A percentile compares a stretch with the other conserved stretches of the same genome.
phyloP scores from a whole-genome alignment of 371 early-diverging fungal species.

The Mucor velutinosus region DNA sequence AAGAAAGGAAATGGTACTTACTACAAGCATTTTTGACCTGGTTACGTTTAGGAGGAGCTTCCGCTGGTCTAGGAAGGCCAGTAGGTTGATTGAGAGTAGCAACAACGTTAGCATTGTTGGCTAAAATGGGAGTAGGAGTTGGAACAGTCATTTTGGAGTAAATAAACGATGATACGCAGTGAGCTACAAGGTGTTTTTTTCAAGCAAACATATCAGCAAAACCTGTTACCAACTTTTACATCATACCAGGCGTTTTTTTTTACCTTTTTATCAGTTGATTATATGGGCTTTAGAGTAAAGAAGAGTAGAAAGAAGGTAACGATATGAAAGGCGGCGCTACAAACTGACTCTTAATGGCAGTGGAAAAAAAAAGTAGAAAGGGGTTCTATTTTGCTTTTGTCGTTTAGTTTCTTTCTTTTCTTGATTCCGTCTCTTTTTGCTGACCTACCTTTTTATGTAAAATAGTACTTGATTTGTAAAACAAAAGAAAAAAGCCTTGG shows the following conservation, averaged over 20 bases:
- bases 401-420: constrained; percentile 8
- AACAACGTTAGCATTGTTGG: constrained; percentile 8
- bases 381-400: constrained; percentile 9
- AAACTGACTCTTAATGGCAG: constrained; percentile 22
- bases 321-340: constrained; percentile 25
- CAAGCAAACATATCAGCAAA: background rate
- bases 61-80: background rate
- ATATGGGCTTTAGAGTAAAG: background rate
- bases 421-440: background rate
- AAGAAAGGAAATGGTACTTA: constrained; percentile 30
- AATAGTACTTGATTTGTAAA: background rate
- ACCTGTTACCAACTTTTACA: background rate
- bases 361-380: constrained; percentile 1
- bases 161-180: background rate
- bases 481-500: background rate
- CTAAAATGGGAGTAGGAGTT: constrained; percentile 18
- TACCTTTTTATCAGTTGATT: background rate
- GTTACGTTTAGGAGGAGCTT: constrained; percentile 33
- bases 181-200: background rate
- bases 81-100: constrained; percentile 8
- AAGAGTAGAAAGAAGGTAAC: background rate
- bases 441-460: background rate
- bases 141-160: constrained; percentile 16
- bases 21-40: constrained; percentile 58
- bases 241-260: background rate